phyloP scores from a whole-genome alignment of 768 basidiomycete species.

The Cystofilobasidium macerans region DNA sequence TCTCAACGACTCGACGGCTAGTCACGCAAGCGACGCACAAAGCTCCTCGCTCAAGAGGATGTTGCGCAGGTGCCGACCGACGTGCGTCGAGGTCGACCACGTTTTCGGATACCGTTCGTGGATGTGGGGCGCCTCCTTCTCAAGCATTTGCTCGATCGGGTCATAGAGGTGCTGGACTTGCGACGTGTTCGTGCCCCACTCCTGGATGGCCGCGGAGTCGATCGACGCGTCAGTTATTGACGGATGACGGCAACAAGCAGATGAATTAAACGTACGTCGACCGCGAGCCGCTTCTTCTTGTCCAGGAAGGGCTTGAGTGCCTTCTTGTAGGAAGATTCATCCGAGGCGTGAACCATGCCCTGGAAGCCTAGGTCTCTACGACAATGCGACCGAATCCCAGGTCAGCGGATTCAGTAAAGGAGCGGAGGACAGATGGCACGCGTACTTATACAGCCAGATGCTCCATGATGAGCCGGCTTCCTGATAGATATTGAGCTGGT shows the following conservation, averaged over 20 bases:
- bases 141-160: slow-evolving; percentile 50
- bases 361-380: slow-evolving; percentile 48
- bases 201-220: background rate
- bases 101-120: slow-evolving; percentile 41
- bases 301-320: slow-evolving; percentile 58
- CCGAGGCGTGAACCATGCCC: slow-evolving; percentile 40
- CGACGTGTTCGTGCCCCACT: slow-evolving; percentile 46
- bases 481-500: slow-evolving; percentile 63
- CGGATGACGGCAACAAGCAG: no score
- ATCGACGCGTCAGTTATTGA: no score
- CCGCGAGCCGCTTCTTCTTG: slow-evolving; percentile 65
- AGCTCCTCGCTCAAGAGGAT: slow-evolving; percentile 62
- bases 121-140: slow-evolving; percentile 41
- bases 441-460: slow-evolving; percentile 81
- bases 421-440: no score
- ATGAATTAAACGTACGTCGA: slow-evolving; percentile 61
- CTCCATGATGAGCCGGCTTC: slow-evolving; percentile 51
- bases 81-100: slow-evolving; percentile 35
- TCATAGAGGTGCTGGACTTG: slow-evolving; percentile 52
- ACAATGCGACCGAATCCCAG: background rate
- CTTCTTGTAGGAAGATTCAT: slow-evolving; percentile 58
- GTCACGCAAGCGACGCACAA: slow-evolving; percentile 48
- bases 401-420: background rate
- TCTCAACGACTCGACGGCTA: slow-evolving; percentile 57
- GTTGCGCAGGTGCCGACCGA: slow-evolving; percentile 49